Evolutionary conservation across 495 filamentous ascomycete species (phyloP).

Genomic region (Neurospora sp.): DNA sequence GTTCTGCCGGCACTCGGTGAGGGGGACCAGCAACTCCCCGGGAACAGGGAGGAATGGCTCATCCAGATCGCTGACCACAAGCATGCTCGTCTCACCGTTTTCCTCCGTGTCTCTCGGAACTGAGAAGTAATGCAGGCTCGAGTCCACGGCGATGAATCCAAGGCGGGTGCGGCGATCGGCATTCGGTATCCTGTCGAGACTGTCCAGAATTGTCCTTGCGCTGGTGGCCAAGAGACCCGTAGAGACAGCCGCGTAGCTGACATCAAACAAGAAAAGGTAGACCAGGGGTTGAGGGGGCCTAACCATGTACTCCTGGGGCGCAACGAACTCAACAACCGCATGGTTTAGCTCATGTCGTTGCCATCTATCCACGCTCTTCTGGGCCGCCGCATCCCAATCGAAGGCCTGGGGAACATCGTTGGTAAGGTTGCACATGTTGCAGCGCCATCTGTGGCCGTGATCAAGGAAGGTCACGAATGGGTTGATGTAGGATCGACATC

Average conservation of each 20-base stretch:
- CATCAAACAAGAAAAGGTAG: slow-evolving; percentile 96
- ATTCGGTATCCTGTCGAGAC: slow-evolving; percentile 92
- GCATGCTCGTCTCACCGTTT: slow-evolving; percentile 72
- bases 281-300: slow-evolving; percentile 92
- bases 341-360: slow-evolving; percentile 86
- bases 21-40: slow-evolving; percentile 80
- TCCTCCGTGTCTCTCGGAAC: slow-evolving; percentile 82
- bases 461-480: slow-evolving; percentile 94
- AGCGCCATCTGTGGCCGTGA: slow-evolving; percentile 94
- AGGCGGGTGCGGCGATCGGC: slow-evolving; percentile 85
- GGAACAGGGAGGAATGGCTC: slow-evolving; percentile 96
- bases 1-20: slow-evolving; percentile 80
- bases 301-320: slow-evolving; percentile 99
- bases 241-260: slow-evolving; percentile 84
- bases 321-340: slow-evolving; percentile 90
- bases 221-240: slow-evolving; percentile 91
- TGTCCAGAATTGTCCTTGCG: slow-evolving; percentile 89
- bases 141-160: slow-evolving; percentile 93
- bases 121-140: slow-evolving; percentile 89
- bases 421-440: slow-evolving; percentile 98
- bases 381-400: slow-evolving; percentile 88
- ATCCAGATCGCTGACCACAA: slow-evolving; percentile 91
- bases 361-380: slow-evolving; percentile 84
- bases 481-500: slow-evolving; percentile 95
- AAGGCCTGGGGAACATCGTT: slow-evolving; percentile 98